phyloP scores from a whole-genome alignment of 2,329 filamentous ascomycete species.

The Hymenoscyphus fructigenus region DNA sequence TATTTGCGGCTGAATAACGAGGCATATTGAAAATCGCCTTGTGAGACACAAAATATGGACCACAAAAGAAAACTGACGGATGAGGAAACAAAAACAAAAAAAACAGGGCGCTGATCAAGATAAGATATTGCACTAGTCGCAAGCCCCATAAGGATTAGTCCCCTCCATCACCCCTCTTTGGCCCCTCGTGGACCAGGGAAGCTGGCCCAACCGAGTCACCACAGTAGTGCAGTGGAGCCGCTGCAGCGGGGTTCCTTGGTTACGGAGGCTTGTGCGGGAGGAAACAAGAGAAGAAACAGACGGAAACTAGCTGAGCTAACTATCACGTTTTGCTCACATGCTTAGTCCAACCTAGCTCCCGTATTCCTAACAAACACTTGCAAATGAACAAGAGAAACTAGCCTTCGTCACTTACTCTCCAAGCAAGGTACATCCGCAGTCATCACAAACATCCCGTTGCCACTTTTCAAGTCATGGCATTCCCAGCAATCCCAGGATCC shows the following conservation, averaged over 20 bases:
- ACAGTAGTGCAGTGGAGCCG: not conserved
- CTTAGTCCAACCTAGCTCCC: no score
- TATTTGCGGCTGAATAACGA: not conserved
- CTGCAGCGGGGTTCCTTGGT: not conserved
- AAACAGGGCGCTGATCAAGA: not conserved
- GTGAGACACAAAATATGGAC: not conserved
- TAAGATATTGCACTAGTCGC: not conserved
- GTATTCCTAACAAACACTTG: no score
- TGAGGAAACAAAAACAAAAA: not conserved
- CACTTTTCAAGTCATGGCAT: not conserved
- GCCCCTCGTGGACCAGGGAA: not conserved
- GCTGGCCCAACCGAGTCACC: not conserved
- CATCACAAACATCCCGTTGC: no score
- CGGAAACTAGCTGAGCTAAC: no score
- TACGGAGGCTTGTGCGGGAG: not conserved
- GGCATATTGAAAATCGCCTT: not conserved
- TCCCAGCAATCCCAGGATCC: not conserved
- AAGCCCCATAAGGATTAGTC: not conserved
- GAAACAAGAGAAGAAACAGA: not conserved
- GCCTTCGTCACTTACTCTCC: no score
- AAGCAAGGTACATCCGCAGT: no score
- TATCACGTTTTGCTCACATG: no score
- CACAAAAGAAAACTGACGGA: not conserved
- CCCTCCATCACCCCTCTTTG: not conserved
- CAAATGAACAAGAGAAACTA: no score